phyloP scores from a whole-genome alignment of 345 rosid genomes.

The Syzygium aromaticum region DNA sequence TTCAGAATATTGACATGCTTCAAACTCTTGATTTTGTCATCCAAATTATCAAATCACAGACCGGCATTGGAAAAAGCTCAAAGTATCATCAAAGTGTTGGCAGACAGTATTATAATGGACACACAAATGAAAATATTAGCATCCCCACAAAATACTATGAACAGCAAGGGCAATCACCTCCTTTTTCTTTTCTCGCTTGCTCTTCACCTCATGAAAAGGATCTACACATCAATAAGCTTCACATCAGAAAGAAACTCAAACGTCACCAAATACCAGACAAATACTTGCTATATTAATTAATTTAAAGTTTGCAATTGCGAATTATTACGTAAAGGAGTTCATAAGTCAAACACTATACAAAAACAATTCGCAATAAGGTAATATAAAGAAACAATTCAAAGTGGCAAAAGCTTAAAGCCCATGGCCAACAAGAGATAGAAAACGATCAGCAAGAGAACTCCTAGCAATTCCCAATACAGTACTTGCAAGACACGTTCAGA shows the following conservation, averaged over 20 bases:
- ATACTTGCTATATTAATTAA: not conserved
- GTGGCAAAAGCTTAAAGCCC: not conserved
- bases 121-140: not conserved
- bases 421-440: not conserved
- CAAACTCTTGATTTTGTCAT: not conserved
- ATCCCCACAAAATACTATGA: not conserved
- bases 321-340: not conserved
- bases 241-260: not conserved
- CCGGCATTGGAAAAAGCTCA: not conserved
- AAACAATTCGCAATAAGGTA: not conserved
- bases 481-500: not conserved
- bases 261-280: not conserved
- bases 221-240: slow-evolving; percentile 31
- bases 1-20: not conserved
- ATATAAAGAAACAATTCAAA: not conserved
- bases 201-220: slow-evolving; percentile 96
- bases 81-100: not conserved
- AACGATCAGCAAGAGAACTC: not conserved
- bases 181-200: slow-evolving; percentile 90
- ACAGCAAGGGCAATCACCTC: slow-evolving; percentile 40
- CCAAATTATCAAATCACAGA: not conserved
- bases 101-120: not conserved
- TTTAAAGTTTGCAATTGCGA: not conserved
- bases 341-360: not conserved
- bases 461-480: not conserved